A percentile compares a stretch with the other conserved stretches of the same genome.
These are phyloP conservation scores for Trypanosoma platydactyli DNA, from an alignment of 208 protist species.

Conservation along the genomic window DNA sequence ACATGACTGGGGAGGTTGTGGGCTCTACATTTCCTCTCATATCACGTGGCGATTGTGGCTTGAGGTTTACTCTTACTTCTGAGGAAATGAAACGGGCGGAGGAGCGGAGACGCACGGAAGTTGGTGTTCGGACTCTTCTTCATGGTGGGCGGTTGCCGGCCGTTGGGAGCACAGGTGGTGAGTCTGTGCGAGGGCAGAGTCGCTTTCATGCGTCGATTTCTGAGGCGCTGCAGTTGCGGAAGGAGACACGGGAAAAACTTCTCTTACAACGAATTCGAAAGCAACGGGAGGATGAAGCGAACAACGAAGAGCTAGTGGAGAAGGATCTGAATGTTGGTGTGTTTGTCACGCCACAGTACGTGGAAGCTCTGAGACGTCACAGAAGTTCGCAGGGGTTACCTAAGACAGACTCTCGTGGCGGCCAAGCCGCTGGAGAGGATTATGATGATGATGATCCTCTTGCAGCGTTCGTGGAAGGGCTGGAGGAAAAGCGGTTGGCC, in stretches of 20 bases:
- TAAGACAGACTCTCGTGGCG: background rate
- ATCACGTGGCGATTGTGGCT: background rate
- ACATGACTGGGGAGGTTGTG: background rate
- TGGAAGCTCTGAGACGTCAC: conserved; percentile 46
- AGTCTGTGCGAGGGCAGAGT: conserved; percentile 7
- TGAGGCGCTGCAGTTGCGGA: conserved; percentile 42
- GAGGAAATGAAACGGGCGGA: conserved; percentile 23
- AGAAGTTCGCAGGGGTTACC: conserved; percentile 1
- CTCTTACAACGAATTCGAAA: conserved; percentile 38
- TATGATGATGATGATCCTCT: conserved; percentile 41
- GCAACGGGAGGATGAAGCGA: conserved; percentile 47
- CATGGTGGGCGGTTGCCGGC: background rate
- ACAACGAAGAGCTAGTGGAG: conserved; percentile 36
- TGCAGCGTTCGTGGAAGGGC: conserved; percentile 40
- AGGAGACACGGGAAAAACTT: conserved; percentile 44
- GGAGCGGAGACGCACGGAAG: conserved; percentile 20
- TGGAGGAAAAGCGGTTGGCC: conserved; percentile 27
- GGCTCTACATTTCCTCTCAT: background rate
- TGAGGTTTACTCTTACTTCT: conserved; percentile 23
- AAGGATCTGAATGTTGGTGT: conserved; percentile 75
- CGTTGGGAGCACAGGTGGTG: background rate
- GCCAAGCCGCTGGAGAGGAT: background rate
- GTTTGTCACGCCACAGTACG: conserved; percentile 70
- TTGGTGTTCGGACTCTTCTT: background rate
- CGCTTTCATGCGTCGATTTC: conserved; percentile 65